Evolutionary conservation across 192 early-diverging fungal species (phyloP), one percentile per base, ranked within the genome.

Genomic region (Spinellus fusiger): DNA sequence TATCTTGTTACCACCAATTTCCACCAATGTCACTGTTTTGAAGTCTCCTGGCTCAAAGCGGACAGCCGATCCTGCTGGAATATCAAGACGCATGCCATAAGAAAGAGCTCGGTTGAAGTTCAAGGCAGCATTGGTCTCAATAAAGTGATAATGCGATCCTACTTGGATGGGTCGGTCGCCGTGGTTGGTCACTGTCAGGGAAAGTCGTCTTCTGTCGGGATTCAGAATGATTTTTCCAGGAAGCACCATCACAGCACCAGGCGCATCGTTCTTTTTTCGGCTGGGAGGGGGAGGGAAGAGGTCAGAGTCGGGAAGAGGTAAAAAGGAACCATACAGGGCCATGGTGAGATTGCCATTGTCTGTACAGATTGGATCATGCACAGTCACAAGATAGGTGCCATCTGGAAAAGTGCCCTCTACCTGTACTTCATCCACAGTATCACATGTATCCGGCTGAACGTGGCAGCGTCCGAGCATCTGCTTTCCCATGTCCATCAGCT

Each of bases 41-140:
- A 85, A 84, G 66, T 96, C 96, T 8, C 95, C 95, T 0, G 96
- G 96, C 73, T 98, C 96, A 67, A 98, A 98, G 5, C 96, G 88
- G 54, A 95, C 85, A 8, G 94, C 93, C 0, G 93, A 90, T 32
- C 96, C 96, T 5, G 94, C 92, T 0, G 94, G 90, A 55, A 98
- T 93, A 70, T 96, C 92, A 12, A 98, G 77, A 13, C 93, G 80
- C 53, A 82, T 79, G 1, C 94, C 96, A 65, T 96, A 96, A 1
- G 93, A 83, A 3, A 87, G 64, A 0, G 63, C 68, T 13, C 96
- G 88, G 76, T 96, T 93, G 79, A 98, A 96, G 52, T 68, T 56
- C 16, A 98, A 76, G 27, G 61, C 54, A 7, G 86, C 77, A 69
- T 98, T 98, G 33, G 89, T 80, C 73, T 98, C 96, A 55, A 95